phyloP scores from a whole-genome alignment of 176 grass and related monocot genomes.

The maize (Zea mays) region DNA sequence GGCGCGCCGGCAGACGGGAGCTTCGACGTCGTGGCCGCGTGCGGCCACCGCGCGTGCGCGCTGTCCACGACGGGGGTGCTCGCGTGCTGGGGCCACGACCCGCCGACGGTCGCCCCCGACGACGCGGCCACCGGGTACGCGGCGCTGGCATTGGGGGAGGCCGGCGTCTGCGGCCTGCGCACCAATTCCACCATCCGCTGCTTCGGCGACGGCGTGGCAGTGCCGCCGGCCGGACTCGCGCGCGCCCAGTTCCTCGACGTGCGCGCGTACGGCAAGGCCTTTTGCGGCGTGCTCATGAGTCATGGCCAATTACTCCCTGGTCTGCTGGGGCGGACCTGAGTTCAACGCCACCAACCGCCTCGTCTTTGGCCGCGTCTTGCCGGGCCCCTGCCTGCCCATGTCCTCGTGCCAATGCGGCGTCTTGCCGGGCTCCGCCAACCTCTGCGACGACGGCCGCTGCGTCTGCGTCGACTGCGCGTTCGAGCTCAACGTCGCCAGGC shows the following conservation, averaged over 20 bases:
- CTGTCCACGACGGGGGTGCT: constrained; percentile 40
- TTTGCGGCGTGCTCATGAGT: constrained; percentile 78
- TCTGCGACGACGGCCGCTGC: constrained; percentile 42
- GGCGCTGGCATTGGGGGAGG: constrained; percentile 56
- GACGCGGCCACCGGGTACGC: constrained; percentile 28
- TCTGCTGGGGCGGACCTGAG: constrained; percentile 68
- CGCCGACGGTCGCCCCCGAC: constrained; percentile 20
- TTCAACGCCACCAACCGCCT: constrained; percentile 50
- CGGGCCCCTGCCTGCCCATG: constrained; percentile 56
- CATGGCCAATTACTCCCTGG: constrained; percentile 75
- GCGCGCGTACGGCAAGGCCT: constrained; percentile 40
- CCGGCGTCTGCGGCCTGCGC: constrained; percentile 58
- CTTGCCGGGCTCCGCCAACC: constrained; percentile 63
- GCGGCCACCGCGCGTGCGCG: constrained; percentile 57
- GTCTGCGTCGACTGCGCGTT: constrained; percentile 66
- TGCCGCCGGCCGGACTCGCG: constrained; percentile 36
- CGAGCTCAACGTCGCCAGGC: constrained; percentile 33
- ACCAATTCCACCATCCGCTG: constrained; percentile 58
- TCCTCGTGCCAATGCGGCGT: constrained; percentile 59
- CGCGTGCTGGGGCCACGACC: constrained; percentile 61
- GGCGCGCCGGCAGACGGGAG: constrained; percentile 34
- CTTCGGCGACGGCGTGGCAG: constrained; percentile 50
- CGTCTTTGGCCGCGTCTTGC: constrained; percentile 63
- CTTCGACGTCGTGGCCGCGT: constrained; percentile 46
- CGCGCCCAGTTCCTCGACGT: constrained; percentile 56